These are phyloP conservation scores for Pseudonectria buxi DNA, from an alignment of 2,329 filamentous ascomycete genomes.

Conservation along the genomic window DNA sequence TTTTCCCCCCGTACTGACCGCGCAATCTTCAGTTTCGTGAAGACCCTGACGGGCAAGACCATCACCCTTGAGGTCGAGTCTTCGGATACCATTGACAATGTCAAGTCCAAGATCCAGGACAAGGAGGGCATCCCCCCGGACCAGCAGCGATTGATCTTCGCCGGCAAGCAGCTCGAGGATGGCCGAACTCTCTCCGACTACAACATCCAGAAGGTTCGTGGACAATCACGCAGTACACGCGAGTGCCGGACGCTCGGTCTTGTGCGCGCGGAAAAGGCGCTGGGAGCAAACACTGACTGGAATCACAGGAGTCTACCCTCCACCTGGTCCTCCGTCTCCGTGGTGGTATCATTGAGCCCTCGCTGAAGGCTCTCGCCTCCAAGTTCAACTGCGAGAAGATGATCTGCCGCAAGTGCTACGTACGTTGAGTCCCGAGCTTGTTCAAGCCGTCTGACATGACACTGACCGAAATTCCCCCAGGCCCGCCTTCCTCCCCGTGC, in stretches of 20 bases:
- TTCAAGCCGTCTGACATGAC: neutral
- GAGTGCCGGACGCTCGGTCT: neutral
- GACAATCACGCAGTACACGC: slow-evolving; percentile 5
- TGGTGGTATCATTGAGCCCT: slow-evolving; percentile 99
- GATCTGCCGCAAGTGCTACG: slow-evolving; percentile 99
- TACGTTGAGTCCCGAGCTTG: slow-evolving; percentile 43
- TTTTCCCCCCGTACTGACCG: slow-evolving; percentile 21
- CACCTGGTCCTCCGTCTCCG: slow-evolving; percentile 97
- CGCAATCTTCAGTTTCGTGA: slow-evolving; percentile 74
- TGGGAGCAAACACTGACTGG: slow-evolving; percentile 23
- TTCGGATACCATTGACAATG: slow-evolving; percentile 98
- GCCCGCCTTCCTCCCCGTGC: slow-evolving; percentile 91
- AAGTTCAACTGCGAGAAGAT: slow-evolving; percentile 99
- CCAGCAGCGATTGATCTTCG: slow-evolving; percentile 98
- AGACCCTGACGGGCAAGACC: slow-evolving; percentile 99
- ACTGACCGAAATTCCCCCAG: slow-evolving; percentile 27
- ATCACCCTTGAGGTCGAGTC: slow-evolving; percentile 99
- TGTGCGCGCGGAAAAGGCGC: slow-evolving; percentile 1
- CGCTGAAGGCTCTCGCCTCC: slow-evolving; percentile 93
- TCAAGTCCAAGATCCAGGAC: slow-evolving; percentile 99
- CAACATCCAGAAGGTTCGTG: slow-evolving; percentile 95
- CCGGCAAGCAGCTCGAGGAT: slow-evolving; percentile 98
- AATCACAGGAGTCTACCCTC: slow-evolving; percentile 81
- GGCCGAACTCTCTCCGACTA: slow-evolving; percentile 94
- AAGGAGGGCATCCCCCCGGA: slow-evolving; percentile 98